phyloP scores from a whole-genome alignment of 2,329 filamentous ascomycete genomes.

The Biscogniauxia sp. region DNA sequence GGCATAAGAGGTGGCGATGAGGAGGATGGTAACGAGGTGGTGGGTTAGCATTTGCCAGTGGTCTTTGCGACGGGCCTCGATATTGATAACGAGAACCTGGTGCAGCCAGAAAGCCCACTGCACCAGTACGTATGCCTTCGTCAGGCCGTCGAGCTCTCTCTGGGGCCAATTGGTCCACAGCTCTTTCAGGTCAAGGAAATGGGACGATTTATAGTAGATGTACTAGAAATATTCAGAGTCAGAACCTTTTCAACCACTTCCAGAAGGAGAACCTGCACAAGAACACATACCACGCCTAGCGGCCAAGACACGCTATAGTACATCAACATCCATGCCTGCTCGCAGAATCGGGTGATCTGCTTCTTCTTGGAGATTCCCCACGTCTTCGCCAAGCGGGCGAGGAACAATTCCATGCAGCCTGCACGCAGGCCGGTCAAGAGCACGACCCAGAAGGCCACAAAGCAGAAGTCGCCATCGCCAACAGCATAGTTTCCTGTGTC shows the following conservation, averaged over 20 bases:
- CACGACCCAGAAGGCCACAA: constrained; percentile 73
- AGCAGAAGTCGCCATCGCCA: constrained; percentile 73
- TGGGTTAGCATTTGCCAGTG: constrained; percentile 94
- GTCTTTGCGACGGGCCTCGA: constrained; percentile 89
- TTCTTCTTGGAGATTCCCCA: constrained; percentile 74
- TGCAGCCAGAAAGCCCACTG: constrained; percentile 92
- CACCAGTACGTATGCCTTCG: constrained; percentile 87
- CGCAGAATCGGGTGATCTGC: constrained; percentile 75
- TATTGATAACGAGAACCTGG: constrained; percentile 87
- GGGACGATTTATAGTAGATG: constrained; percentile 71
- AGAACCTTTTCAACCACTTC: background rate
- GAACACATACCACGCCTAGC: constrained; percentile 66
- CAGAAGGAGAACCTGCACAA: constrained; percentile 28
- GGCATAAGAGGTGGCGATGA: constrained; percentile 77
- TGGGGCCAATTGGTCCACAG: constrained; percentile 85
- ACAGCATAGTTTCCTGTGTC: constrained; percentile 67
- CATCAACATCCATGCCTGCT: constrained; percentile 85
- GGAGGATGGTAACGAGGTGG: constrained; percentile 78
- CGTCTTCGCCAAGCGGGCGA: constrained; percentile 70
- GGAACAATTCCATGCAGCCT: constrained; percentile 79
- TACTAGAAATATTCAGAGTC: constrained; percentile 51
- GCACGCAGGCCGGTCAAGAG: constrained; percentile 83
- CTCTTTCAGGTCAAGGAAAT: constrained; percentile 71
- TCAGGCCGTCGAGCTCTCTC: constrained; percentile 67
- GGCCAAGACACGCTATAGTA: constrained; percentile 82